Evolutionary conservation across 2,329 filamentous ascomycete species (phyloP).

Genomic region (Cadophora luteo-olivacea): DNA sequence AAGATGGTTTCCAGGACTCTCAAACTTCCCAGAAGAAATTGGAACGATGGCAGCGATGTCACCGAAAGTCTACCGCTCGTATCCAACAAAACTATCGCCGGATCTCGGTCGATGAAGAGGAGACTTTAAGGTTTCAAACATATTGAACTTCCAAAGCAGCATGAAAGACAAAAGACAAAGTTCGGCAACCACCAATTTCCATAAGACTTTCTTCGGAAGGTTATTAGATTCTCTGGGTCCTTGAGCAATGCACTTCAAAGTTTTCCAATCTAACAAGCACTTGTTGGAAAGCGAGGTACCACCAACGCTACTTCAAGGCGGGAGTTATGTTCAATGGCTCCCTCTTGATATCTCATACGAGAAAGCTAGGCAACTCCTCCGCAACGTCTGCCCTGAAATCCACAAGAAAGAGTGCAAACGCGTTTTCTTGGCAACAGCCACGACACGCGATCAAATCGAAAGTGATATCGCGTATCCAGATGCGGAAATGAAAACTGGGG

Average conservation of each 20-base stretch:
- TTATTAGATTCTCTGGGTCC: neutral
- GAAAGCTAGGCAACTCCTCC: too few relatives aligned
- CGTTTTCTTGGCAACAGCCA: slow-evolving; percentile 10
- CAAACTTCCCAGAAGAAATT: neutral
- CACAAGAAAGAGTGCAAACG: slow-evolving; percentile 1
- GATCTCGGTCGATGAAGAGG: neutral
- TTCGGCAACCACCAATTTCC: neutral
- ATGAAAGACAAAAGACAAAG: slow-evolving; percentile 1
- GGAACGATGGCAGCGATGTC: neutral
- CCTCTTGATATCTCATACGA: neutral
- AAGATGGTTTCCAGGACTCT: neutral
- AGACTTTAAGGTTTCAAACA: neutral
- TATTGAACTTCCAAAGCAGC: neutral
- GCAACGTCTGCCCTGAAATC: neutral
- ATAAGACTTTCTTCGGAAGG: neutral
- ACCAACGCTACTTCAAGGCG: neutral
- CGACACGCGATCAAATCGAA: neutral
- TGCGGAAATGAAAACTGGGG: slow-evolving; percentile 14
- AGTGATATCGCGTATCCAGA: neutral
- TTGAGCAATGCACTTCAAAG: neutral
- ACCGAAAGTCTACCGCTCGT: neutral
- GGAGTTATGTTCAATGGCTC: neutral
- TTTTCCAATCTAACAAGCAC: neutral
- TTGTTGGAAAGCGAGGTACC: neutral
- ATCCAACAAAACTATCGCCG: neutral